A percentile compares a stretch with the other conserved stretches of the same genome.
Conservation (phyloP, 345 rosid species). For the Eucalyptus cloeziana region DNA sequence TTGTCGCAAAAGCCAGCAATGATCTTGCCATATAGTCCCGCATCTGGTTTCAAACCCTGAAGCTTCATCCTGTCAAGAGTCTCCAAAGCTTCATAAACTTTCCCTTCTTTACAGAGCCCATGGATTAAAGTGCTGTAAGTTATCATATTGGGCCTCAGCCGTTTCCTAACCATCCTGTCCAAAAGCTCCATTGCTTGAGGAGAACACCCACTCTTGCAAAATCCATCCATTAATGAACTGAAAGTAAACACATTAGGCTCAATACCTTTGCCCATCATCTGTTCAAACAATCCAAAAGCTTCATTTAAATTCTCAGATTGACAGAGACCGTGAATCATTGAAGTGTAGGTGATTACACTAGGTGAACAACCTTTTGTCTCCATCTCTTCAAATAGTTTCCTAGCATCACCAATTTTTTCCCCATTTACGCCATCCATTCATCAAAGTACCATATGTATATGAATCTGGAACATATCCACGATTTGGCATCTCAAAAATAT, state of each 20-base stretch:
- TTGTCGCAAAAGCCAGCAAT: constrained; percentile 45
- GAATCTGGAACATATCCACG: constrained; percentile 65
- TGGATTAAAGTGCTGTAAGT: constrained; percentile 54
- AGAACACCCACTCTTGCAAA: constrained; percentile 57
- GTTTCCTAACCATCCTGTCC: constrained; percentile 51
- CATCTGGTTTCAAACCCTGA: constrained; percentile 85
- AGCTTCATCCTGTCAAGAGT: constrained; percentile 85
- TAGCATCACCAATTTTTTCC: constrained; percentile 58
- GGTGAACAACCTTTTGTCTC: constrained; percentile 53
- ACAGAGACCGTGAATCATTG: constrained; percentile 68
- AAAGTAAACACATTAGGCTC: constrained; percentile 88
- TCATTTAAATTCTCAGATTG: constrained; percentile 38
- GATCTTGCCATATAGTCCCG: constrained; percentile 71
- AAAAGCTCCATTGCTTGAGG: constrained; percentile 52
- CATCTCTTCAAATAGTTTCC: constrained; percentile 71
- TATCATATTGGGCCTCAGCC: constrained; percentile 49
- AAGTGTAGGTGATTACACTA: constrained; percentile 74
- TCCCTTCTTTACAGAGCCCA: constrained; percentile 75
- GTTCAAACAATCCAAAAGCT: constrained; percentile 54
- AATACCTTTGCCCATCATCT: constrained; percentile 55
- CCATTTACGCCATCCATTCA: constrained; percentile 67
- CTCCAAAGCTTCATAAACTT: constrained; percentile 54
- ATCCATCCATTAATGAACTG: constrained; percentile 75
- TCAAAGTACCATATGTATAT: constrained; percentile 83
- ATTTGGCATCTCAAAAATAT: constrained; percentile 77